Percentiles rank a stretch among this genome's conserved stretches.
Conservation (phyloP, 305 asterid genomes). For the Andrographis paniculata region DNA sequence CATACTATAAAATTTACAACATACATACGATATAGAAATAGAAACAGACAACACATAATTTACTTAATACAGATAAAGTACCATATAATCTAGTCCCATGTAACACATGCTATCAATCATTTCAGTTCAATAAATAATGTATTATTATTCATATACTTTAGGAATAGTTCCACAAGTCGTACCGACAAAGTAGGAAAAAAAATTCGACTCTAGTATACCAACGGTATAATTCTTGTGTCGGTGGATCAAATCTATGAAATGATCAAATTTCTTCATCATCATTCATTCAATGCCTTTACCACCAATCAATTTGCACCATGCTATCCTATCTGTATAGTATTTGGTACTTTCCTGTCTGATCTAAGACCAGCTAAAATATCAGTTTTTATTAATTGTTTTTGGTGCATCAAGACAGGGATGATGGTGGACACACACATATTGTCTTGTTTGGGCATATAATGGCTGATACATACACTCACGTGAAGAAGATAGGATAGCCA, state of each 20-base stretch:
- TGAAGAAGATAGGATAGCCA: constrained; percentile 24
- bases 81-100: too few species aligned
- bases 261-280: constrained; percentile 5
- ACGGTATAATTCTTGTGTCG: constrained; percentile 27
- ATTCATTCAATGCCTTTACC: constrained; percentile 11
- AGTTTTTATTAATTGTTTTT: background rate
- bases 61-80: too few species aligned
- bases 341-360: constrained; percentile 10
- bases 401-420: constrained; percentile 7
- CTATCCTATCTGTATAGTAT: constrained; percentile 10
- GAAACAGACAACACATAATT: background rate
- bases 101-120: background rate
- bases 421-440: constrained; percentile 18
- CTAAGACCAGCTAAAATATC: background rate
- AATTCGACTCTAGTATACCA: too few species aligned
- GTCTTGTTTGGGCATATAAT: constrained; percentile 22
- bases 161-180: too few species aligned
- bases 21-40: constrained; percentile 1
- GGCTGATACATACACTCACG: constrained; percentile 30
- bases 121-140: background rate
- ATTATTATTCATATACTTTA: background rate
- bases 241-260: too few species aligned
- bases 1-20: constrained; percentile 7
- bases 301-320: constrained; percentile 9
- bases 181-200: constrained; percentile 2